These are phyloP conservation scores for Agapanthus africanus DNA, from an alignment of 106 monocot species.

Conservation along the genomic window DNA sequence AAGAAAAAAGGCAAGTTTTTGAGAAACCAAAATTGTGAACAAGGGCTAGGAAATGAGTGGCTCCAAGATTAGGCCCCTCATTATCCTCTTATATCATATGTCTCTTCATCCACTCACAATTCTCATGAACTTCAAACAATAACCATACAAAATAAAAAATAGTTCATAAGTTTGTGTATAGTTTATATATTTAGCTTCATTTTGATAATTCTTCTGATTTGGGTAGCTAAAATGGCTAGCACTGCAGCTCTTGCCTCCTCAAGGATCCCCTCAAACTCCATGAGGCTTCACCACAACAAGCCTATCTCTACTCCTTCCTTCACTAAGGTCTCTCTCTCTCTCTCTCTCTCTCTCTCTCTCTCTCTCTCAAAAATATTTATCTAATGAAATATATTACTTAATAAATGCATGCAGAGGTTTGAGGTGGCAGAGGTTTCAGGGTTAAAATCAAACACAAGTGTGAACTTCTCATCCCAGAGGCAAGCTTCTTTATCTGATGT, in stretches of 20 bases:
- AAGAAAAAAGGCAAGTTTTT: too few relatives aligned
- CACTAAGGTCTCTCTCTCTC: conserved; percentile 23
- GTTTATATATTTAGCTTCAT: conserved; percentile 10
- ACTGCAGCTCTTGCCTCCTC: conserved; percentile 88
- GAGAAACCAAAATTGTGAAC: too few relatives aligned
- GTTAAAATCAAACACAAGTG: conserved; percentile 42
- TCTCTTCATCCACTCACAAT: background rate
- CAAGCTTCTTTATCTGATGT: conserved; percentile 61
- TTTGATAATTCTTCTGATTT: background rate
- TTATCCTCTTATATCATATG: conserved; percentile 45
- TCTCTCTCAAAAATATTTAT: too few relatives aligned
- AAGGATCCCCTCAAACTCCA: conserved; percentile 59
- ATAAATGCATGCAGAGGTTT: too few relatives aligned
- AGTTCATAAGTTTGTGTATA: background rate
- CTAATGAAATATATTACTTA: conserved; percentile 2
- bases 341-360: background rate
- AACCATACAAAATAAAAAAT: conserved; percentile 19
- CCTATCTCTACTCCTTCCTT: conserved; percentile 24
- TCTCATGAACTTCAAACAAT: conserved; percentile 7
- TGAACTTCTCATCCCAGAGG: conserved; percentile 29
- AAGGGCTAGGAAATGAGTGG: conserved; percentile 43
- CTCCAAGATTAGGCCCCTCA: conserved; percentile 11
- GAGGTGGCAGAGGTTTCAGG: conserved; percentile 72
- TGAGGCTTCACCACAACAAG: conserved; percentile 39
- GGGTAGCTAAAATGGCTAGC: conserved; percentile 41